These are phyloP conservation scores for Ceratobasidium sp. DNA, from an alignment of 1,284 basidiomycete genomes.

Conservation along the genomic window DNA sequence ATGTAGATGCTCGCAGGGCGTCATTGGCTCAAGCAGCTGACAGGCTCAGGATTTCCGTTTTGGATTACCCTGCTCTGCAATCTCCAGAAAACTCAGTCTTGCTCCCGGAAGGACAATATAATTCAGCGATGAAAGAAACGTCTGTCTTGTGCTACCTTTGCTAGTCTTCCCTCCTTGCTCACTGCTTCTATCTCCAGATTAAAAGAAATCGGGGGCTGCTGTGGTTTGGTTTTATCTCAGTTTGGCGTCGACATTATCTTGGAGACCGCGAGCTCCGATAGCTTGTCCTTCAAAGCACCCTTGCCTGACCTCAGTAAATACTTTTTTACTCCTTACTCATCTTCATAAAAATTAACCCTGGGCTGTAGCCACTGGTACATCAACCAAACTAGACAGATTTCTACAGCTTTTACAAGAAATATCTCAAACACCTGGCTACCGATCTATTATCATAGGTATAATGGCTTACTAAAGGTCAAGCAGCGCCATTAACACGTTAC, in stretches of 20 bases:
- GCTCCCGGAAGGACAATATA: slow-evolving; percentile 1
- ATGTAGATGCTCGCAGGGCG: neutral
- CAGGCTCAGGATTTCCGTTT: slow-evolving; percentile 18
- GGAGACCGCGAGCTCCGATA: slow-evolving; percentile 6
- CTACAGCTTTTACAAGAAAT: neutral
- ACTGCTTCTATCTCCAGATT: neutral
- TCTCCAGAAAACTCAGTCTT: neutral
- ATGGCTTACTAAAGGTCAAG: neutral
- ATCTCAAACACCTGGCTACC: slow-evolving; percentile 12
- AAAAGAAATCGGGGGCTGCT: slow-evolving; percentile 15
- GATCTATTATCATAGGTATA: slow-evolving; percentile 33
- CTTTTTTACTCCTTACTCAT: neutral
- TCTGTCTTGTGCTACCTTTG: neutral
- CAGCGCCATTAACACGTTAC: neutral
- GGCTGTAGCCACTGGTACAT: neutral
- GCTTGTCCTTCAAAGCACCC: neutral
- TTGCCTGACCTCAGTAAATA: slow-evolving; percentile 22
- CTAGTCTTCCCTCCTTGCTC: neutral
- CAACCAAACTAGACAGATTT: slow-evolving; percentile 14
- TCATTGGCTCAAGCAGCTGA: neutral
- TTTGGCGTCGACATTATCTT: slow-evolving; percentile 10
- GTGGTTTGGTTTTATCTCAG: neutral
- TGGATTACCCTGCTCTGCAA: slow-evolving; percentile 9
- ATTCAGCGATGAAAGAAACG: slow-evolving; percentile 11
- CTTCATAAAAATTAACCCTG: neutral